Percentiles rank a stretch among this genome's conserved stretches.
phyloP scores from a whole-genome alignment of 306 rosid genomes.

The Vachellia pachyceras region DNA sequence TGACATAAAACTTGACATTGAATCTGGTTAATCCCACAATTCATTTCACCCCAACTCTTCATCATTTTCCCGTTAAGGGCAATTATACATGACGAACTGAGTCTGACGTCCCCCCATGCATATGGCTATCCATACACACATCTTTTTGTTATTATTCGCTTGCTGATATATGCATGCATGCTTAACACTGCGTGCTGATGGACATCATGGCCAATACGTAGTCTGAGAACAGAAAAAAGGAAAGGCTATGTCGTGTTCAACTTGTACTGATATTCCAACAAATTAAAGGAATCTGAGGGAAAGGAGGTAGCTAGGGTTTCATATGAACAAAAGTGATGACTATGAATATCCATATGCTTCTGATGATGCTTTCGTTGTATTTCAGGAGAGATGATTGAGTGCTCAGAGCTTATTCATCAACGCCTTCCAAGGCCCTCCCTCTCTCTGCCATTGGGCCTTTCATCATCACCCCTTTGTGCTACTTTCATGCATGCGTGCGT shows the following conservation, averaged over 20 bases:
- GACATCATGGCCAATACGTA: neutral
- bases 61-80: neutral
- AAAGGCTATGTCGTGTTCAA: constrained; percentile 6
- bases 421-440: constrained; percentile 10
- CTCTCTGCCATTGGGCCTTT: constrained; percentile 10
- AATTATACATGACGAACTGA: neutral
- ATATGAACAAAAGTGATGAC: neutral
- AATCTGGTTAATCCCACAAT: constrained; percentile 4
- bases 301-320: neutral
- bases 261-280: constrained; percentile 9
- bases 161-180: neutral
- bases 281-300: neutral
- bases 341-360: neutral
- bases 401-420: constrained; percentile 3
- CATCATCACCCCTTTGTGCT: constrained; percentile 7
- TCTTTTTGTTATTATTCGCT: no score
- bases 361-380: neutral
- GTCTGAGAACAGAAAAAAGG: neutral
- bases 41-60: neutral
- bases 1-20: neutral
- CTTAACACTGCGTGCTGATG: neutral
- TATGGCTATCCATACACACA: neutral
- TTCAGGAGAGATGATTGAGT: no score
- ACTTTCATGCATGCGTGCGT: constrained; percentile 19
- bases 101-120: neutral